Base-by-base conservation (phyloP, 768 basidiomycete genomes). In the Panus rudis region DNA sequence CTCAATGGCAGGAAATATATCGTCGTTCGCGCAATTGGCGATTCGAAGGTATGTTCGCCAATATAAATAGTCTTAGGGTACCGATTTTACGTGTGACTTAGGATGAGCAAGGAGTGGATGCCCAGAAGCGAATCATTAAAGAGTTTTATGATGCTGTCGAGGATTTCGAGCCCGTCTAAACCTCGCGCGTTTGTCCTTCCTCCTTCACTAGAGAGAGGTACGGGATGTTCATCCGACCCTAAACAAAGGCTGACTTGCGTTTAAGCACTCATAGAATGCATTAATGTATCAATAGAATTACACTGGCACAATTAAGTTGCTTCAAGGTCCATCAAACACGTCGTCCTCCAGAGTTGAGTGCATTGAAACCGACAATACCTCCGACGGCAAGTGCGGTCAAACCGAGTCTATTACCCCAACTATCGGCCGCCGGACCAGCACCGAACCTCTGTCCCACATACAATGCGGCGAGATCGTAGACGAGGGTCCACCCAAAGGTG, bases 141-240 rank as follows among this genome's bases (percentile, higher is more conserved):
- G 92, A 93, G 57, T 91, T 93, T 59, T 94, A 92, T 54, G 76
- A 76, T n/a, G 79, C 76, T 4, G 84, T 90, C 4, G 74, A 80
- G 43, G 87, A 93, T 49, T 72, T 76, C 41, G 74, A 79, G 4
- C 67, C 78, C 5, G 70, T 73, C 51, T 81, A 63, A 28, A 14
- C 6, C 33, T 30, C 21, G 33, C n/a, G n/a, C n/a, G n/a, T n/a
- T n/a, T n/a, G n/a, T n/a, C n/a, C n/a, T n/a, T n/a, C n/a, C n/a
- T n/a, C n/a, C n/a, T n/a, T n/a, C n/a, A n/a, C n/a, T n/a, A n/a
- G n/a, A n/a, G n/a, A n/a, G n/a, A n/a, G n/a, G n/a, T n/a, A n/a
- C n/a, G n/a, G n/a, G n/a, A n/a, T n/a, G n/a, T n/a, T n/a, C n/a
- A n/a, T n/a, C n/a, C n/a, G n/a, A n/a, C n/a, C n/a, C n/a, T n/a